phyloP scores from a whole-genome alignment of 2,329 filamentous ascomycete genomes.

The Keithomyces neogunnii region DNA sequence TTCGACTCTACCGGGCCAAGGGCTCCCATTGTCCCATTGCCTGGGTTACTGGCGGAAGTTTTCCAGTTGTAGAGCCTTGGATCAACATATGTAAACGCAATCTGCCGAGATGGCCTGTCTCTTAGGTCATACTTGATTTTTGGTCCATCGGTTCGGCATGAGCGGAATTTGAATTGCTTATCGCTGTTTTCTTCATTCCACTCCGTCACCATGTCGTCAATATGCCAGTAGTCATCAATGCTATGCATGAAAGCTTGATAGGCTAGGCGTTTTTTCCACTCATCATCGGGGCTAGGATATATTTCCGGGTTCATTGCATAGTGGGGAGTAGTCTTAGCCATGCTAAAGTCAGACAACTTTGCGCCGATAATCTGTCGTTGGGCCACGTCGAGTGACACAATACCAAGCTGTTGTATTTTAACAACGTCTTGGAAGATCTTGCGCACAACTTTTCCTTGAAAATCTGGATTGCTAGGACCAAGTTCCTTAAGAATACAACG shows the following conservation, averaged over 20 bases:
- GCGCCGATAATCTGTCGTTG: background rate
- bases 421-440: background rate
- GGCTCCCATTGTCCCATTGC: background rate
- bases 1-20: background rate
- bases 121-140: background rate
- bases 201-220: background rate
- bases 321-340: background rate
- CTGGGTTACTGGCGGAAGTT: background rate
- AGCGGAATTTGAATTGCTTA: background rate
- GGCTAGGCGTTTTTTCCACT: background rate
- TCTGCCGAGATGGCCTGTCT: background rate
- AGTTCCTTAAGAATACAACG: conserved; percentile 16
- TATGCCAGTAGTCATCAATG: background rate
- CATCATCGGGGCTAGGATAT: background rate
- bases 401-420: background rate
- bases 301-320: background rate
- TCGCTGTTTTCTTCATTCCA: background rate
- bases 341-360: background rate
- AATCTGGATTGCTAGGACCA: background rate
- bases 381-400: background rate
- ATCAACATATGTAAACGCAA: background rate
- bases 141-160: background rate
- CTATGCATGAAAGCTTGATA: background rate
- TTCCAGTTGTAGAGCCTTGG: background rate
- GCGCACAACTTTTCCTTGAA: background rate